Percentiles rank a stretch among this genome's conserved stretches.
These are phyloP conservation scores for Nitzschia inconspicua DNA, from an alignment of 108 stramenopile genomes.

Conservation along the genomic window DNA sequence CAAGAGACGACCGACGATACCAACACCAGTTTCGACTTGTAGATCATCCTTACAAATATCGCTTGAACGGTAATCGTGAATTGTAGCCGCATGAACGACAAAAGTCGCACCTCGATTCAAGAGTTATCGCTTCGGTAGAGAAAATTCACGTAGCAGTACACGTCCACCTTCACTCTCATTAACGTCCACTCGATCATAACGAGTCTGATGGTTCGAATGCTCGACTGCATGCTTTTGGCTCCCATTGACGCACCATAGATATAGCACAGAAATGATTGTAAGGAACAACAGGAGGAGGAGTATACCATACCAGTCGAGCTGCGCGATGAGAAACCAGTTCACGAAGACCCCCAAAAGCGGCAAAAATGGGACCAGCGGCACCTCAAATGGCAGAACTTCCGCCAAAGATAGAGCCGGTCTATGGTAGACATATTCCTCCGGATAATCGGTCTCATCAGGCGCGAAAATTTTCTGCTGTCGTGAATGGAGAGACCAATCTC, in stretches of 20 bases:
- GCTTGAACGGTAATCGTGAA: no score
- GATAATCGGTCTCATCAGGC: background rate
- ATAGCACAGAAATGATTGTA: conserved; percentile 42
- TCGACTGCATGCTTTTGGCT: conserved; percentile 6
- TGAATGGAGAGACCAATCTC: background rate
- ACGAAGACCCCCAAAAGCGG: conserved; percentile 72
- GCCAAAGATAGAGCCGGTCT: no score
- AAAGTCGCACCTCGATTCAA: no score
- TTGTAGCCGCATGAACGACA: no score
- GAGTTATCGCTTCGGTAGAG: conserved; percentile 3
- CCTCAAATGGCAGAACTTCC: conserved; percentile 40
- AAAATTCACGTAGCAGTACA: conserved; percentile 3
- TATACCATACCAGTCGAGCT: conserved; percentile 59
- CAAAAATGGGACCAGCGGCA: conserved; percentile 68
- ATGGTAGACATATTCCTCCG: no score
- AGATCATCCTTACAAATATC: background rate
- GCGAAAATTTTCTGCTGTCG: background rate
- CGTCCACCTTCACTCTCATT: background rate
- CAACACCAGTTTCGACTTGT: background rate
- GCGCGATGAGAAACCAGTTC: conserved; percentile 85
- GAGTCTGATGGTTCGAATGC: background rate
- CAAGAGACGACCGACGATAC: background rate
- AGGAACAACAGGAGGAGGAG: conserved; percentile 60
- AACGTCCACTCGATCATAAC: background rate
- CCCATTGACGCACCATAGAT: conserved; percentile 17